Percentiles rank a stretch among this genome's conserved stretches.
These are phyloP conservation scores for Apiospora rasikravindrae DNA, from an alignment of 2,329 filamentous ascomycete genomes.

Conservation along the genomic window DNA sequence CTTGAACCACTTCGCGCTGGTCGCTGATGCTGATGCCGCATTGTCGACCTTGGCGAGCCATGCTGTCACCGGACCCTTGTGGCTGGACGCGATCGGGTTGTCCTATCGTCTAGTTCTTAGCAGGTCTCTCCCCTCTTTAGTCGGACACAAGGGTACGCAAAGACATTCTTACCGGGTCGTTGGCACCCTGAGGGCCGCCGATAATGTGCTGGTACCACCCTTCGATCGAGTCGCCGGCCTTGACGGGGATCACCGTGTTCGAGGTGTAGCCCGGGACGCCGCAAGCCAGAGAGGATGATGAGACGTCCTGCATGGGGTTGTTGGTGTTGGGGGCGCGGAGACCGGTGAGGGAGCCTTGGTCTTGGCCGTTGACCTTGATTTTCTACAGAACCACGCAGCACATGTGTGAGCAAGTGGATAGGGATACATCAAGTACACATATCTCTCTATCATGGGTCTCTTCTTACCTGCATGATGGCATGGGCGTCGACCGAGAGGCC, in stretches of 20 bases:
- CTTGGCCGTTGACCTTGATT: conserved; percentile 51
- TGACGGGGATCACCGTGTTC: conserved; percentile 51
- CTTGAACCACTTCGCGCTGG: conserved; percentile 59
- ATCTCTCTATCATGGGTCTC: background rate
- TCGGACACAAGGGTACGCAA: too few species aligned
- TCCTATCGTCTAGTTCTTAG: conserved; percentile 34
- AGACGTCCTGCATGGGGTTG: conserved; percentile 57
- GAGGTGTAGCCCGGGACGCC: conserved; percentile 50
- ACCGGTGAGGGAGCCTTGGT: conserved; percentile 47
- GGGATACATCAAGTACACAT: conserved; percentile 1
- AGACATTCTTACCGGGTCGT: conserved; percentile 39
- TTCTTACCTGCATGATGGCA: conserved; percentile 48
- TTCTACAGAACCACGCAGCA: conserved; percentile 34
- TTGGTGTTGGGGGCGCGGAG: conserved; percentile 57
- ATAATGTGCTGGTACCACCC: conserved; percentile 60
- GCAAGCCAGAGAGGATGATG: conserved; percentile 54
- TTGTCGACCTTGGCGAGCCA: conserved; percentile 60
- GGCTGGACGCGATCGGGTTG: conserved; percentile 59
- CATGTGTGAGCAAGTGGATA: conserved; percentile 23
- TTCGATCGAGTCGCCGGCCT: conserved; percentile 56
- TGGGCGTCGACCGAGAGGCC: conserved; percentile 46
- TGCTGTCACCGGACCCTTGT: conserved; percentile 59
- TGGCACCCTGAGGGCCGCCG: conserved; percentile 55
- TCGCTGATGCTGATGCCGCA: conserved; percentile 48
- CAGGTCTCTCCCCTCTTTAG: background rate